These are phyloP conservation scores for Candida tallmaniae DNA, from an alignment of 805 yeast genomes.

Conservation along the genomic window DNA sequence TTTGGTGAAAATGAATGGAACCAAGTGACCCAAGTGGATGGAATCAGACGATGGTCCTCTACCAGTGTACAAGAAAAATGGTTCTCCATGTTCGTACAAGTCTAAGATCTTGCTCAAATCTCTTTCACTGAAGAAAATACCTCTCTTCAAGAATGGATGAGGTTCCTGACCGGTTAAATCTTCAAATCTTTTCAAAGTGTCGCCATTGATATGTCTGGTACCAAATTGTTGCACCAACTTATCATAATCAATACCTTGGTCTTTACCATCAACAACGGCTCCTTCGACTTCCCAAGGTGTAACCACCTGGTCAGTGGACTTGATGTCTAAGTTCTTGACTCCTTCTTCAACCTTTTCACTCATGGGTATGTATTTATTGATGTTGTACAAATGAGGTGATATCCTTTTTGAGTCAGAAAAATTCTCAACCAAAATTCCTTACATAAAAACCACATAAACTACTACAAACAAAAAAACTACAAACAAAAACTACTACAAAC, in stretches of 20 bases:
- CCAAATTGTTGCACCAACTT: constrained; percentile 86
- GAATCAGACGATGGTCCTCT: constrained; percentile 94
- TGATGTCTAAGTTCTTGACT: constrained; percentile 8
- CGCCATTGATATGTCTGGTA: constrained; percentile 65
- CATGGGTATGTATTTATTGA: no score
- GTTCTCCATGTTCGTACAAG: constrained; percentile 90
- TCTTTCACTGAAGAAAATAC: constrained; percentile 89
- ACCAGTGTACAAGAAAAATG: constrained; percentile 93
- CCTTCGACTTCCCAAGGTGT: constrained; percentile 99
- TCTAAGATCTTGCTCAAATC: constrained; percentile 76
- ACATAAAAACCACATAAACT: no score
- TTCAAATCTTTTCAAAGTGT: constrained; percentile 70
- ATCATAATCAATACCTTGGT: constrained; percentile 89
- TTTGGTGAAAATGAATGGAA: constrained; percentile 91
- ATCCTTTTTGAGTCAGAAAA: no score
- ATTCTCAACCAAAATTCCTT: no score
- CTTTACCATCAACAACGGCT: constrained; percentile 90
- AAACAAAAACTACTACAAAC: no score
- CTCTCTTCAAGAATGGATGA: constrained; percentile 85
- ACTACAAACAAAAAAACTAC: no score
- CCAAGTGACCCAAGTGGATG: constrained; percentile 95
- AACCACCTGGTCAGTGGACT: constrained; percentile 31
- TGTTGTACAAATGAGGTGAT: no score
- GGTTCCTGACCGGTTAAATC: constrained; percentile 86
- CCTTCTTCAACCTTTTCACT: constrained; percentile 7